phyloP scores from a whole-genome alignment of 1,284 basidiomycete species.

The Sporisorium scitamineum region DNA sequence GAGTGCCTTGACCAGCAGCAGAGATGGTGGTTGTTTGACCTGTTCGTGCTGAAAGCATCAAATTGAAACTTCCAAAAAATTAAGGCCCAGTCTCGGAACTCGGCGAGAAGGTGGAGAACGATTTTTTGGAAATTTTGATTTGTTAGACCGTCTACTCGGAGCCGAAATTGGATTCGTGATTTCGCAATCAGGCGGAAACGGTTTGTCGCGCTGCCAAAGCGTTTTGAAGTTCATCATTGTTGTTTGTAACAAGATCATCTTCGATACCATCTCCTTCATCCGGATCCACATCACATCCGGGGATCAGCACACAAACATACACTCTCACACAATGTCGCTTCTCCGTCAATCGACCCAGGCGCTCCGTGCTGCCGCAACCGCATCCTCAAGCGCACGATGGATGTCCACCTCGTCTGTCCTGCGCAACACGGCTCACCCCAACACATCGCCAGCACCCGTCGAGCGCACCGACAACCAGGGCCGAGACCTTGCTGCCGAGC shows the following conservation, averaged over 20 bases:
- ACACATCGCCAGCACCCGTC: conserved; percentile 43
- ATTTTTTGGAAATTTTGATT: background rate
- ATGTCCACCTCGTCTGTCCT: conserved; percentile 38
- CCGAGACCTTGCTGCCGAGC: conserved; percentile 58
- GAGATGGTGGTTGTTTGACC: background rate
- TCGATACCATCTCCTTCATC: background rate
- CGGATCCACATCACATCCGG: background rate
- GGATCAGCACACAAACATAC: conserved; percentile 6
- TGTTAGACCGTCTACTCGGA: conserved; percentile 28
- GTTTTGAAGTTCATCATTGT: background rate
- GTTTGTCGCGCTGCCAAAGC: conserved; percentile 22
- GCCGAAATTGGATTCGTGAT: conserved; percentile 20
- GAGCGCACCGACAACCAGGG: conserved; percentile 32
- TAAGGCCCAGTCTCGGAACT: conserved; percentile 25
- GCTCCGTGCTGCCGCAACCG: conserved; percentile 33
- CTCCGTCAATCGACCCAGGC: conserved; percentile 44
- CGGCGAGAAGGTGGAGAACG: conserved; percentile 19
- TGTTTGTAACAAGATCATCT: background rate
- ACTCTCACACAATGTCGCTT: conserved; percentile 29
- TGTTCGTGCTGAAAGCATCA: background rate
- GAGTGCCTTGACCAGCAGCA: background rate
- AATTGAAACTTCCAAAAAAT: conserved; percentile 14
- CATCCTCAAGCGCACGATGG: conserved; percentile 43
- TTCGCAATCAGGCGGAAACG: conserved; percentile 21
- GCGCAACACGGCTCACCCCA: conserved; percentile 37